Evolutionary conservation across 768 basidiomycete genomes (phyloP).

Genomic region (Suillus sp.): DNA sequence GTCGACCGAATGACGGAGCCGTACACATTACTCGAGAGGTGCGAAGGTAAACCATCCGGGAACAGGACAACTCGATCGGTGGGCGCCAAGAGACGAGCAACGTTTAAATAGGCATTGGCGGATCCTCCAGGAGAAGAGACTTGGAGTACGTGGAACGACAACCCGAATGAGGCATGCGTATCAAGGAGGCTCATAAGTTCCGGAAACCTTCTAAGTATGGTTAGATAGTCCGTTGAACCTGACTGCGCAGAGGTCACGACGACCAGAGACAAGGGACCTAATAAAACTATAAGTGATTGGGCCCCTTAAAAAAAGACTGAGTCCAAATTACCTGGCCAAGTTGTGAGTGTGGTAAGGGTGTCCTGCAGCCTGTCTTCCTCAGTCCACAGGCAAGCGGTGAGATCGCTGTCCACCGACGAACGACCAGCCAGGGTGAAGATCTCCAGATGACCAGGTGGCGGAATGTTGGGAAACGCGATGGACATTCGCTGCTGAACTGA

Average conservation of each 20-base stretch:
- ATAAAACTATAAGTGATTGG: background rate
- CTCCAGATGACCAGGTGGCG: conserved; percentile 33
- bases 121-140: conserved; percentile 37
- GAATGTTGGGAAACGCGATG: conserved; percentile 35
- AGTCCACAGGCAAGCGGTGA: conserved; percentile 57
- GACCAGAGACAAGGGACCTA: conserved; percentile 54
- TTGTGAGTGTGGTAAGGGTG: conserved; percentile 37
- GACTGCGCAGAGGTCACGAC: conserved; percentile 40
- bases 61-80: conserved; percentile 53
- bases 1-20: conserved; percentile 15
- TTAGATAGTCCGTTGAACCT: conserved; percentile 28
- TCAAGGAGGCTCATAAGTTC: conserved; percentile 15
- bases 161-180: conserved; percentile 24
- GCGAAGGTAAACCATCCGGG: conserved; percentile 45
- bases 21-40: conserved; percentile 23
- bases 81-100: conserved; percentile 60
- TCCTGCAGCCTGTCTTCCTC: conserved; percentile 37
- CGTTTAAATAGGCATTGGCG: conserved; percentile 60
- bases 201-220: conserved; percentile 17
- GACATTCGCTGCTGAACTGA: conserved; percentile 38
- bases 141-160: conserved; percentile 51
- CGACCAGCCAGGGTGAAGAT: conserved; percentile 37
- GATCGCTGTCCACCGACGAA: conserved; percentile 12
- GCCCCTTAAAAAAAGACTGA: background rate
- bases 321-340: conserved; percentile 47